phyloP scores from a whole-genome alignment of 1,284 basidiomycete genomes.

The Ganoderma resinaceum region DNA sequence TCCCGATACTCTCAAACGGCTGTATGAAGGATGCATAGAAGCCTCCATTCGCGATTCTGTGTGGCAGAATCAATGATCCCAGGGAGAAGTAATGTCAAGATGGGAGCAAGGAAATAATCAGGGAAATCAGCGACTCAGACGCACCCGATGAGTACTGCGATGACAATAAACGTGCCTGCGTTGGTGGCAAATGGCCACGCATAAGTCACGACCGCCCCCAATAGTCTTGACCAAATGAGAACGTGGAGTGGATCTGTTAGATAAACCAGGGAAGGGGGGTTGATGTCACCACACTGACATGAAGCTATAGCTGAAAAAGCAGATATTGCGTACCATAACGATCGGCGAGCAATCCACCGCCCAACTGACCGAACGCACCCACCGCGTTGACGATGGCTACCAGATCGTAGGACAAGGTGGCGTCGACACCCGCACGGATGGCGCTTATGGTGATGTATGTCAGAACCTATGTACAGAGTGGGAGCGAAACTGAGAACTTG shows the following conservation, averaged over 20 bases:
- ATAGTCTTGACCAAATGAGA: conserved; percentile 55
- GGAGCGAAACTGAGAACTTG: no score
- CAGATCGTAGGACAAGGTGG: conserved; percentile 48
- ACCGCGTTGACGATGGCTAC: conserved; percentile 51
- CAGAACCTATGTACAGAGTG: neutral
- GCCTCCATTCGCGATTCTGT: conserved; percentile 58
- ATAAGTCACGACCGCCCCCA: conserved; percentile 57
- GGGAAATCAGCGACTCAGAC: neutral
- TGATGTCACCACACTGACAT: no score
- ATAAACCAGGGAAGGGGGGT: no score
- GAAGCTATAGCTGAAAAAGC: neutral
- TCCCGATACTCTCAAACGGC: conserved; percentile 63
- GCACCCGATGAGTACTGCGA: conserved; percentile 35
- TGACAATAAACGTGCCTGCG: conserved; percentile 46
- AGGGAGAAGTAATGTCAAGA: neutral
- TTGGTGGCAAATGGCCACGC: conserved; percentile 60
- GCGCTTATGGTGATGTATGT: neutral
- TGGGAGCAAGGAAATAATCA: no score
- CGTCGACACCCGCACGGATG: conserved; percentile 40
- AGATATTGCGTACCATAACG: neutral
- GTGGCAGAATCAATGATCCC: conserved; percentile 47
- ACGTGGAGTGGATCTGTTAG: conserved; percentile 61
- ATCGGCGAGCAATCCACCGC: conserved; percentile 48
- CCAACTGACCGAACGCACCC: conserved; percentile 49
- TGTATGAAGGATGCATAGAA: conserved; percentile 59